phyloP scores from a whole-genome alignment of 164 flowering plant species.

The Echeveria elegans region DNA sequence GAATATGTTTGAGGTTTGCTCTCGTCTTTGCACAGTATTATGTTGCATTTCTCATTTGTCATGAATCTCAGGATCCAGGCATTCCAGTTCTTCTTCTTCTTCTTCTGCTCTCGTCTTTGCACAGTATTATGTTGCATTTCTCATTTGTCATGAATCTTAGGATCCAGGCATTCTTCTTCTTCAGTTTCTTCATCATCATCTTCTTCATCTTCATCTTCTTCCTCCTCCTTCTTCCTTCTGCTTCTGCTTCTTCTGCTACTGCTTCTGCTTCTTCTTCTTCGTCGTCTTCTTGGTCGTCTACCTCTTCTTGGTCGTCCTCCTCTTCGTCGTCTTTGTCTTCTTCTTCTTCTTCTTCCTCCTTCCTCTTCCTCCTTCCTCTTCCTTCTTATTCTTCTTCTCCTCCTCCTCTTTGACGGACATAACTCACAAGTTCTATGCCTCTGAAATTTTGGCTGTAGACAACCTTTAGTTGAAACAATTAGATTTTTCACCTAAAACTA shows the following conservation, averaged over 20 bases:
- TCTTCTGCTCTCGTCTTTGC: not conserved
- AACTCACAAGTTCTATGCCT: not conserved
- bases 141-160: not conserved
- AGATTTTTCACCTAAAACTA: not conserved
- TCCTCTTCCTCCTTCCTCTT: no score
- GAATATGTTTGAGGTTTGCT: slow-evolving; percentile 64
- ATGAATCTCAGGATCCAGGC: not conserved
- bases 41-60: not conserved
- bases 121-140: not conserved
- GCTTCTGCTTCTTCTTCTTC: no score
- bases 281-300: no score
- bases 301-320: no score
- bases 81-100: no score
- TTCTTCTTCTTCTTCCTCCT: no score
- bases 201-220: no score
- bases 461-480: not conserved
- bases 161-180: not conserved
- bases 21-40: not conserved
- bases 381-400: no score
- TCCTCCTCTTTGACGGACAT: not conserved
- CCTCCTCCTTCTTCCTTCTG: no score
- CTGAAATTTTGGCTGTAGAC: not conserved
- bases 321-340: no score
- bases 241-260: no score
- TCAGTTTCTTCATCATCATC: no score